These are phyloP conservation scores for Ceriops decandra DNA, from an alignment of 345 rosid genomes.

Conservation along the genomic window DNA sequence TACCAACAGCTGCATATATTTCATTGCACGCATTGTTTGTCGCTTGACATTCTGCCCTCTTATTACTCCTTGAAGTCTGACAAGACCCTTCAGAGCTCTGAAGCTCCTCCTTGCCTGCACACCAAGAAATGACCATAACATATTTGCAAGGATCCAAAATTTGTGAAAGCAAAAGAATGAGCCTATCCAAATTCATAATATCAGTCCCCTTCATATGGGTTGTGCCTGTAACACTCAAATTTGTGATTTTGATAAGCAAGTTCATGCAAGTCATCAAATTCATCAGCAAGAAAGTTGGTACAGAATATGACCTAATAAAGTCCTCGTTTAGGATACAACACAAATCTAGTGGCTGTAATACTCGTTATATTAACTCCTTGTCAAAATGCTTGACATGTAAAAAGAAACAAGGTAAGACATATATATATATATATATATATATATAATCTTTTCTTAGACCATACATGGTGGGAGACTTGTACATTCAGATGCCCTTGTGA, in stretches of 20 bases:
- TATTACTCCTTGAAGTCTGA: constrained; percentile 95
- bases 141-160: not conserved
- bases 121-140: constrained; percentile 11
- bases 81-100: constrained; percentile 83
- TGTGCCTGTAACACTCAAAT: not conserved
- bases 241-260: not conserved
- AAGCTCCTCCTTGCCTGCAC: constrained; percentile 86
- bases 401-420: too few relatives aligned
- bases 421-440: too few relatives aligned
- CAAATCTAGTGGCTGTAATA: not conserved
- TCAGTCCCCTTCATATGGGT: not conserved
- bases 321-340: not conserved
- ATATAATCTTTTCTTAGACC: too few relatives aligned
- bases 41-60: constrained; percentile 86
- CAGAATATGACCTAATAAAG: too few relatives aligned
- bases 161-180: not conserved
- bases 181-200: not conserved
- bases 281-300: too few relatives aligned
- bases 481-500: too few relatives aligned
- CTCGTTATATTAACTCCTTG: not conserved
- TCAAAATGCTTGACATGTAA: not conserved
- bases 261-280: not conserved
- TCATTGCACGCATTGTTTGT: constrained; percentile 83
- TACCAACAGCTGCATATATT: constrained; percentile 85
- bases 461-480: too few relatives aligned